Evolutionary conservation across 73 alveolate genomes (phyloP).

Genomic region (Durusdinium trenchii): DNA sequence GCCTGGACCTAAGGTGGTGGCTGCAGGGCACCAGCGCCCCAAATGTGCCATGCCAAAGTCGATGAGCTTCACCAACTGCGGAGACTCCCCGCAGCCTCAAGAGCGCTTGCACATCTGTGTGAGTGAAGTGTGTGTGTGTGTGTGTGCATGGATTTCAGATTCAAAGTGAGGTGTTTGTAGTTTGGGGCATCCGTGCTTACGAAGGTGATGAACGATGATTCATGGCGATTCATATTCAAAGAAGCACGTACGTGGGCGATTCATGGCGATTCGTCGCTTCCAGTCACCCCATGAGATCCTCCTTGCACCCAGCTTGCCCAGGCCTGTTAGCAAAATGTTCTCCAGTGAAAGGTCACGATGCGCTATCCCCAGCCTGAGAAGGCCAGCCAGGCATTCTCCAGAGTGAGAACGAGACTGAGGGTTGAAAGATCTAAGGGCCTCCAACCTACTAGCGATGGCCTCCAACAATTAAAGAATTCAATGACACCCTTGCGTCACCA

Average conservation of each 20-base stretch:
- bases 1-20: slow-evolving; percentile 85
- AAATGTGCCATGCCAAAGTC: slow-evolving; percentile 83
- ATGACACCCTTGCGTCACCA: no score
- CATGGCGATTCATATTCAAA: no score
- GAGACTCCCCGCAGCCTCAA: background rate
- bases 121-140: no score
- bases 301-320: background rate
- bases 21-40: slow-evolving; percentile 85
- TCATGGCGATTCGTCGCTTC: no score
- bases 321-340: slow-evolving; percentile 78
- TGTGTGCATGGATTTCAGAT: background rate
- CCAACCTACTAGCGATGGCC: no score
- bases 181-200: background rate
- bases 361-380: slow-evolving; percentile 79
- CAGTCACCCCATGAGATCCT: no score
- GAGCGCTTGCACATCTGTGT: background rate
- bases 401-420: no score
- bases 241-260: no score
- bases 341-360: slow-evolving; percentile 92
- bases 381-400: background rate
- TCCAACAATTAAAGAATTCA: no score
- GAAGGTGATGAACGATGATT: background rate
- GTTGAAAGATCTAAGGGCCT: no score
- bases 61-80: slow-evolving; percentile 70
- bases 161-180: background rate